These are phyloP conservation scores for Rhizophagus clarus DNA, from an alignment of 192 early-diverging fungal species.

Conservation along the genomic window DNA sequence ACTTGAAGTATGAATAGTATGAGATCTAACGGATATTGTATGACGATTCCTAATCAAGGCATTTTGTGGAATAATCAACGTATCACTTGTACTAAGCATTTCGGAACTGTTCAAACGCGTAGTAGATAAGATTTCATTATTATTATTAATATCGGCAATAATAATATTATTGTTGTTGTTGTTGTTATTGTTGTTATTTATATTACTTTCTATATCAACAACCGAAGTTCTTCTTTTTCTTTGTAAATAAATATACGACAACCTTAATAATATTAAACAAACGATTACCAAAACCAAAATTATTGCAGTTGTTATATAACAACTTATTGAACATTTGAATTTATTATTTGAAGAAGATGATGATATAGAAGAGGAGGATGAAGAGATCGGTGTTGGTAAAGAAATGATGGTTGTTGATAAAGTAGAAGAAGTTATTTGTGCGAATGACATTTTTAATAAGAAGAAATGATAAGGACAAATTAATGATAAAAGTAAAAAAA, in stretches of 20 bases:
- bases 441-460: neutral
- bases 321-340: neutral
- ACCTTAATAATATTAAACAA: neutral
- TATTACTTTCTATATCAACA: neutral
- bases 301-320: neutral
- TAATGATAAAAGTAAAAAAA: no score
- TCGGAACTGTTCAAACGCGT: neutral
- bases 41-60: neutral
- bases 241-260: neutral
- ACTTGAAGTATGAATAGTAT: neutral
- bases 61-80: neutral
- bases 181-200: neutral
- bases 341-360: neutral
- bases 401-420: neutral
- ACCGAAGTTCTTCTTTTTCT: neutral
- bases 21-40: neutral
- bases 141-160: neutral
- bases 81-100: neutral
- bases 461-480: no score
- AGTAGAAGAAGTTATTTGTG: neutral
- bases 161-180: neutral
- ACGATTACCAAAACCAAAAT: neutral
- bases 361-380: neutral
- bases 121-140: no score
- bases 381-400: neutral